Evolutionary conservation across 1,284 basidiomycete genomes (phyloP).

Genomic region (Ustanciosporium gigantosporum): DNA sequence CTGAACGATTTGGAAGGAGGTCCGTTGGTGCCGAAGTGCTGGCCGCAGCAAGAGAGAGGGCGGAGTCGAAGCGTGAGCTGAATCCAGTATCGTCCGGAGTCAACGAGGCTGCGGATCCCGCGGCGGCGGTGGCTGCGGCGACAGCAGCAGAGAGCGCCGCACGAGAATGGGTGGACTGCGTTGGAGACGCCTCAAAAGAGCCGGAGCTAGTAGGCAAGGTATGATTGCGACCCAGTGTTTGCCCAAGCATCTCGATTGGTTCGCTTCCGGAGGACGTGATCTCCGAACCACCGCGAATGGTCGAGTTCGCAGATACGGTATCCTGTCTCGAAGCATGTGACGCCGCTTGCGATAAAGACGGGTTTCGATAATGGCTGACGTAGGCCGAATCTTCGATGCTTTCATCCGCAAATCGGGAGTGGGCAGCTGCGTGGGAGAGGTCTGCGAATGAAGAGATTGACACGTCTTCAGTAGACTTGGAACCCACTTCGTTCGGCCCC

Average conservation of each 20-base stretch:
- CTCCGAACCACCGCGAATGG: too few species aligned
- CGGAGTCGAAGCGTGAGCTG: not conserved
- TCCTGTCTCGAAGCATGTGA: too few species aligned
- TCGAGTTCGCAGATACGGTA: too few species aligned
- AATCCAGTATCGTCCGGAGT: not conserved
- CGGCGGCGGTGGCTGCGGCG: not conserved
- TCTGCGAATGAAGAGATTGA: not conserved
- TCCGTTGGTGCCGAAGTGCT: not conserved
- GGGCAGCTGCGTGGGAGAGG: slow-evolving; percentile 1
- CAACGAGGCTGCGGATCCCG: not conserved
- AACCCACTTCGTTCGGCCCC: slow-evolving; percentile 3
- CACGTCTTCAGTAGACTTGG: slow-evolving; percentile 13
- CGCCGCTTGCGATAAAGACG: slow-evolving; percentile 7
- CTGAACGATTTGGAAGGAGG: too few species aligned
- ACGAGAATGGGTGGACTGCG: not conserved
- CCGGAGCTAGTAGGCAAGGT: not conserved
- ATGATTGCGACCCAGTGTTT: slow-evolving; percentile 1
- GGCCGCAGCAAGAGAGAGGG: not conserved
- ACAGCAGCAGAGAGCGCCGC: not conserved
- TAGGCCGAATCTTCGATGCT: not conserved
- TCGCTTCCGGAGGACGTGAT: slow-evolving; percentile 5
- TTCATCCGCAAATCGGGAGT: not conserved
- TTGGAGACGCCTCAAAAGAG: not conserved
- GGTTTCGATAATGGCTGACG: slow-evolving; percentile 13
- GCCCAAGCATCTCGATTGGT: slow-evolving; percentile 22